Evolutionary conservation across 345 rosid species (phyloP), one percentile per base, ranked within the genome.

Genomic region (Draba incana): DNA sequence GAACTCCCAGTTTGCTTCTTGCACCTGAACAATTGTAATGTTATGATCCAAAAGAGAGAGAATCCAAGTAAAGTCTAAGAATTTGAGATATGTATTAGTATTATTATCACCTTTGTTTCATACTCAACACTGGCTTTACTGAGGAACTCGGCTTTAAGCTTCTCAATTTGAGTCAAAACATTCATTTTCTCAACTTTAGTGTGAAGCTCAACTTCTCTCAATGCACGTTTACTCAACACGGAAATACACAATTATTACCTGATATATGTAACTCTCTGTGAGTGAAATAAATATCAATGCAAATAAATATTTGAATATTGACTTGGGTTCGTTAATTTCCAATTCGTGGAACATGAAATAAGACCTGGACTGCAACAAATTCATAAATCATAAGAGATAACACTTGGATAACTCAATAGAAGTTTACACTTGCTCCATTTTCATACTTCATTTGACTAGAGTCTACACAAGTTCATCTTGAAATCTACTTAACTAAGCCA

Each of bases 311-410:
- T 71, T 78, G 82, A 90, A 88, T 50, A 90, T 9, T 45, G 78
- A 66, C 62, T 80, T 79, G 0, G 92, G 97, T 44, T 53, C 43
- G 75, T 75, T 84, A 53, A 83, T 72, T 42, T 90, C 89, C 81
- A 93, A 70, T 10, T 75, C 86, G 62, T 88, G 97, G 79, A 93
- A 93, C 97, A 93, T 93, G 78, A 88, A 90, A 67, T 93, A 93
- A 66, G 97, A 93, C 66, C 97, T 84, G 84, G 96, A 84, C 96
- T 93, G 91, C 57, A 58, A 80, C 25, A 25, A 31, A 20, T 13
- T 27, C 46, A 38, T 6, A 53, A 50, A 63, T 25, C 57, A 48
- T 37, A 33, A 55, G 55, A 49, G 39, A 16, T 44, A 20, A 28
- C 30, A 16, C 20, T 56, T 56, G 20, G 41, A 71, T 55, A 38